Evolutionary conservation across 352 stramenopile genomes (phyloP), one percentile per base, ranked within the genome.

Genomic region (Globisporangium carolinianum): DNA sequence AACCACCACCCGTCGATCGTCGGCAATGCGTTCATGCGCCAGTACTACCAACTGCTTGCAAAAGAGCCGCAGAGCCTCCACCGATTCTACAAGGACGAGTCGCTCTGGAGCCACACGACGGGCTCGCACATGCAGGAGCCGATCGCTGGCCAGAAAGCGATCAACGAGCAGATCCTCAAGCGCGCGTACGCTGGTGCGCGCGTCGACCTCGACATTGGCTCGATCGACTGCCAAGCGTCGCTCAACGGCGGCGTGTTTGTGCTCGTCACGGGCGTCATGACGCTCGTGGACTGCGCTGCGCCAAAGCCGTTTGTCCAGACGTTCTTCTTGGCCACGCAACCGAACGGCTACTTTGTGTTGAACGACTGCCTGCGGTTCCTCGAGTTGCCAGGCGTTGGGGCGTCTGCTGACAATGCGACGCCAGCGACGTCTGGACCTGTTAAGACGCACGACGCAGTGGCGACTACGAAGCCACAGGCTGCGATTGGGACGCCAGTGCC

Each of bases 1-100:
- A 62, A 54, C 48, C 71, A 79, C 55, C 72, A 85, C 55, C 83
- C 83, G 43, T 72, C 70, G 58, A 81, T 72, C 51, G 85, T 95
- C 53, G 85, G 85, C 57, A 90, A 83, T 67, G 86, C 85, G 42
- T 95, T 95, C 66, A 91, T 95, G 75, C 82, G 82, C 53, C 85
- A 95, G 74, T 95, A 95, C 73, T 95, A 95, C 71, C 82, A 91
- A 60, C 79, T 95, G 53, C 68, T 95, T 60, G 83, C 81, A 55
- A 90, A 92, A 62, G 79, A 89, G 55, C 85, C 85, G 57, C 76
- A 83, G 63, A 91, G 78, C 50, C 72, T 95, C 56, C 85, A 95
- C 65, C 85, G 85, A 47, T 95, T 95, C 64, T 95, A 95, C 68
- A 95, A 95, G 81, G 73, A 86, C 53, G 81, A 92, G 60, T 89